phyloP scores from a whole-genome alignment of 2,329 filamentous ascomycete species.

The Cercospora janseana region DNA sequence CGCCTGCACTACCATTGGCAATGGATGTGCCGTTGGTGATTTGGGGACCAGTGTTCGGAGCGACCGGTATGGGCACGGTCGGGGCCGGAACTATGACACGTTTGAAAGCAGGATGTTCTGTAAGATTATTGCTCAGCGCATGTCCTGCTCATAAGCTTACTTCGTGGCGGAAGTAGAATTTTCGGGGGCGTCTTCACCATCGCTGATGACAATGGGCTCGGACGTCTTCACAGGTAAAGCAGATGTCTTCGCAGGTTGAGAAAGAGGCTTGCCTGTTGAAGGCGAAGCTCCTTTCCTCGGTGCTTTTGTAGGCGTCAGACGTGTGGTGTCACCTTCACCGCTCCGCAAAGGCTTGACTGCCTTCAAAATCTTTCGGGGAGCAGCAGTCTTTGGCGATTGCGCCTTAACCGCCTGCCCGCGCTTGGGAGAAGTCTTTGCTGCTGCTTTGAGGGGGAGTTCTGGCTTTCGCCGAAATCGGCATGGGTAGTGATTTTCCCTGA shows the following conservation, averaged over 20 bases:
- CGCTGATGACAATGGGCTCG: constrained; percentile 11
- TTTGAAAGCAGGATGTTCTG: constrained; percentile 22
- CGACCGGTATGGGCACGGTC: constrained; percentile 2
- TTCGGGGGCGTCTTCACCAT: constrained; percentile 5
- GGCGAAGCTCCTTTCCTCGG: constrained; percentile 16
- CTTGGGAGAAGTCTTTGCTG: not conserved
- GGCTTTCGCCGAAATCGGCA: constrained; percentile 6
- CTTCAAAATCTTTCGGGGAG: not conserved
- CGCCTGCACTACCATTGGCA: not conserved
- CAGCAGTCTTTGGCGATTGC: not conserved
- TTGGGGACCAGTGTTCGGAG: not conserved
- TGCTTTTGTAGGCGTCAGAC: not conserved
- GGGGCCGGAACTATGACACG: constrained; percentile 21
- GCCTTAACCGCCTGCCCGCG: not conserved
- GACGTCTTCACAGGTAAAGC: constrained; percentile 27
- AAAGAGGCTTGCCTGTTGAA: constrained; percentile 16
- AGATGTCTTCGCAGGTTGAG: constrained; percentile 21
- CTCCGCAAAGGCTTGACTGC: constrained; percentile 7
- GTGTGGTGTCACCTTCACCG: constrained; percentile 3
- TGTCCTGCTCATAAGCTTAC: constrained; percentile 6
- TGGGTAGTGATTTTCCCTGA: not conserved
- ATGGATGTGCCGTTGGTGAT: not conserved
- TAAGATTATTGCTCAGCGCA: constrained; percentile 1
- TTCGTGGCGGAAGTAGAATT: not conserved
- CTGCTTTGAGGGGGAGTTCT: not conserved